Percentiles rank a stretch among this genome's conserved stretches.
These are phyloP conservation scores for Biscogniauxia marginata DNA, from an alignment of 2,329 filamentous ascomycete genomes.

Conservation along the genomic window DNA sequence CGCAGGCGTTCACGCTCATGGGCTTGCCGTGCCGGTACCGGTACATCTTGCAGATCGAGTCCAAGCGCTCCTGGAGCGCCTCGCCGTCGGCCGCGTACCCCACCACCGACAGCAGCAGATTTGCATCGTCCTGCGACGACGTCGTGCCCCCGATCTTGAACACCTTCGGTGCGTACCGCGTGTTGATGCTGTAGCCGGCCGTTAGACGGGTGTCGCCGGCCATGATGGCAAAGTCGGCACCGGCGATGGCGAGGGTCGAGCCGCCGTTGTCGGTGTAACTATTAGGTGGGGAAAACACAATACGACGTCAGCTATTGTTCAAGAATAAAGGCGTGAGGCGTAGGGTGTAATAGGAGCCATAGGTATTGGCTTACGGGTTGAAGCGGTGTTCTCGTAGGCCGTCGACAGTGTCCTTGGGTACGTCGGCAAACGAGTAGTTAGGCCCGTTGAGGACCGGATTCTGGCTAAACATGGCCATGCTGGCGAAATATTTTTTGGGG, in stretches of 20 bases:
- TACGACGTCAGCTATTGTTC: conserved; percentile 3
- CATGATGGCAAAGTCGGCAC: conserved; percentile 91
- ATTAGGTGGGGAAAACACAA: conserved; percentile 11
- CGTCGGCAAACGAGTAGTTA: conserved; percentile 67
- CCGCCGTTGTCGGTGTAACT: conserved; percentile 98
- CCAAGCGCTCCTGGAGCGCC: conserved; percentile 89
- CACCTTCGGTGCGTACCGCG: conserved; percentile 89
- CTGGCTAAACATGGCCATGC: conserved; percentile 69
- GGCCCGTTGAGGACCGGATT: conserved; percentile 67
- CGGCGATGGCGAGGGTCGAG: conserved; percentile 91
- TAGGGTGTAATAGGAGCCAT: background rate
- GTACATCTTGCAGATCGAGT: conserved; percentile 98
- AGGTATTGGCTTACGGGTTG: conserved; percentile 69
- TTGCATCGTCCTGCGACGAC: conserved; percentile 78
- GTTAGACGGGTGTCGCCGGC: conserved; percentile 96
- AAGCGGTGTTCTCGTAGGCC: conserved; percentile 75
- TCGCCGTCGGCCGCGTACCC: conserved; percentile 95
- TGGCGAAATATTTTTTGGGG: conserved; percentile 25
- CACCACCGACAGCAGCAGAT: conserved; percentile 87
- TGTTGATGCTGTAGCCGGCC: conserved; percentile 98
- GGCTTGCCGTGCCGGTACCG: conserved; percentile 96
- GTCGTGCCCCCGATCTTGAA: conserved; percentile 95
- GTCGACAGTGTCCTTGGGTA: conserved; percentile 51
- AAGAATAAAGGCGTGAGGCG: background rate
- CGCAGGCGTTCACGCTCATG: conserved; percentile 92